A percentile compares a stretch with the other conserved stretches of the same genome.
These are phyloP conservation scores for Chlorociboria aeruginascens DNA, from an alignment of 495 filamentous ascomycete genomes.

Conservation along the genomic window DNA sequence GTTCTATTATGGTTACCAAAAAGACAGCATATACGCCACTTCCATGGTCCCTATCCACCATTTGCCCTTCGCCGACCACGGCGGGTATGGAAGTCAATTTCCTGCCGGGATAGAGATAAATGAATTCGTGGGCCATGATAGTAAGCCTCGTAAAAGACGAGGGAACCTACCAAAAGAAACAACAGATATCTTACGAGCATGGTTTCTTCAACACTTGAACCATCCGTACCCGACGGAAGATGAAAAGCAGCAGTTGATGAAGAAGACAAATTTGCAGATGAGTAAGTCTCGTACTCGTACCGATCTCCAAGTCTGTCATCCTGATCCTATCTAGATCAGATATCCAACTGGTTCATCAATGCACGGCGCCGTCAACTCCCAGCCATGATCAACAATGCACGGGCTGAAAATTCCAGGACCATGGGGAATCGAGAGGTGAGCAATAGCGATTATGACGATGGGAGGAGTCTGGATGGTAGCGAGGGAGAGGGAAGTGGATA, in stretches of 20 bases:
- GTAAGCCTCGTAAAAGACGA: constrained; percentile 48
- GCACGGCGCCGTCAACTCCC: constrained; percentile 72
- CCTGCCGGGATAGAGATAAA: constrained; percentile 13
- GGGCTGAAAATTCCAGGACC: constrained; percentile 23
- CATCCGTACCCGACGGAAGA: constrained; percentile 88
- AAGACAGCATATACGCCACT: constrained; percentile 27
- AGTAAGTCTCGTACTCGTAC: constrained; percentile 46
- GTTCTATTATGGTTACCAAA: constrained; percentile 19
- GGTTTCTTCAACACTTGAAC: constrained; percentile 64
- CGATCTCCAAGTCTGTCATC: not conserved
- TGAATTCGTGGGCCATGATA: constrained; percentile 23
- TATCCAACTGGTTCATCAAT: constrained; percentile 96
- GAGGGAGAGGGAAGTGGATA: constrained; percentile 26
- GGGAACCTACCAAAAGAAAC: constrained; percentile 83
- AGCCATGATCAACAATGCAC: constrained; percentile 41
- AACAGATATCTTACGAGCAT: constrained; percentile 68
- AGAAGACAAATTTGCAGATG: constrained; percentile 62
- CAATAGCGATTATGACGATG: constrained; percentile 19
- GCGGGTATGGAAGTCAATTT: constrained; percentile 20
- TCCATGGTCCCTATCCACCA: constrained; percentile 23
- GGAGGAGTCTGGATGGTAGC: constrained; percentile 19
- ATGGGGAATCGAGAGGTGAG: constrained; percentile 16
- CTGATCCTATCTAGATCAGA: constrained; percentile 36
- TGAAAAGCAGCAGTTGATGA: constrained; percentile 74
- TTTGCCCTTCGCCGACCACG: constrained; percentile 23